Percentiles rank a stretch among this genome's conserved stretches.
Conservation (phyloP, 345 rosid genomes). For the Cardamine chenopodiifolia region DNA sequence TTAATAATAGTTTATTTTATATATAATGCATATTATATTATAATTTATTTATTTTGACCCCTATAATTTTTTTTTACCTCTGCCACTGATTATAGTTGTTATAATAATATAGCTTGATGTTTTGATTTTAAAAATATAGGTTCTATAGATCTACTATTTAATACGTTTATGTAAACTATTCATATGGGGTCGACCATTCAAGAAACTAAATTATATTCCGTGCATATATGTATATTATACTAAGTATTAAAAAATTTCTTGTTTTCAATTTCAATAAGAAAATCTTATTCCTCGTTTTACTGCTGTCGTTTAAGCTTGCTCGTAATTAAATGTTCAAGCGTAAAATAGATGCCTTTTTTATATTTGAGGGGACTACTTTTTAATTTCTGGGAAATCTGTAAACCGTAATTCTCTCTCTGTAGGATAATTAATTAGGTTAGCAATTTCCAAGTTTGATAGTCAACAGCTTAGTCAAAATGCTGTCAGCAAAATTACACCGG, state of each 20-base stretch:
- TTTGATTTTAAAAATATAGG: background rate
- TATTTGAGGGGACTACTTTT: background rate
- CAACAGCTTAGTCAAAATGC: constrained; percentile 29
- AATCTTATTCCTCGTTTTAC: background rate
- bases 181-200: constrained; percentile 16
- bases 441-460: constrained; percentile 24
- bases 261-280: background rate
- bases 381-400: constrained; percentile 19
- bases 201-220: background rate
- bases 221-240: background rate
- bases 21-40: too few relatives aligned
- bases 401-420: constrained; percentile 6
- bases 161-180: too few relatives aligned
- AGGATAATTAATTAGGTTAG: constrained; percentile 15
- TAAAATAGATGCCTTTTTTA: background rate
- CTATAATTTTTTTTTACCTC: too few relatives aligned
- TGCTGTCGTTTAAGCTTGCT: background rate
- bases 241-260: background rate
- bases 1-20: too few relatives aligned
- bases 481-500: constrained; percentile 31
- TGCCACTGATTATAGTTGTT: too few relatives aligned
- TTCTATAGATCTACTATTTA: too few relatives aligned
- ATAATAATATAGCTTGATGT: background rate
- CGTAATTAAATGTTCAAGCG: background rate
- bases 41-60: too few relatives aligned